A percentile compares a stretch with the other conserved stretches of the same genome.
These are phyloP conservation scores for Houttuynia cordata DNA, from an alignment of 164 flowering plant genomes.

Conservation along the genomic window DNA sequence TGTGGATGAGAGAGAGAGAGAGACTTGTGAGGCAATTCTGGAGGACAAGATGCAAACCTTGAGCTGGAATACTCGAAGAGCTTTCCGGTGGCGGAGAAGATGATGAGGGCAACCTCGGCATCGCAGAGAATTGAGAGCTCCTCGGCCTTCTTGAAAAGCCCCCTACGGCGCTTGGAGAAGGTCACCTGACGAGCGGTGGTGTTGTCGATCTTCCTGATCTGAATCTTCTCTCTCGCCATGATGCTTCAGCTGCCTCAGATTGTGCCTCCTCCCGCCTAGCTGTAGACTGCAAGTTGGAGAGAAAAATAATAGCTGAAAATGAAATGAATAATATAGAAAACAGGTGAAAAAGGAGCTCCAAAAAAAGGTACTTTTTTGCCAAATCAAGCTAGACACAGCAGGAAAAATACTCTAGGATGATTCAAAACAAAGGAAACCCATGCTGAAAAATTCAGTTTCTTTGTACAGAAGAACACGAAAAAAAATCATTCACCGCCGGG, in stretches of 20 bases:
- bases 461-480: not conserved
- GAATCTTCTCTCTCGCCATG: slow-evolving; percentile 52
- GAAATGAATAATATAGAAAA: not conserved
- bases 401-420: not conserved
- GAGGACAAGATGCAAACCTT: slow-evolving; percentile 16
- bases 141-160: slow-evolving; percentile 54
- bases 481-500: not conserved
- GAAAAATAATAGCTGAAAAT: not conserved
- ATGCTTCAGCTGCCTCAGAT: too few relatives aligned
- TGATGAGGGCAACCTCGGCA: slow-evolving; percentile 47
- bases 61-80: slow-evolving; percentile 45
- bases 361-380: slow-evolving; percentile 1
- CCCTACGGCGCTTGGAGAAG: slow-evolving; percentile 55
- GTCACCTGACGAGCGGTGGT: slow-evolving; percentile 51
- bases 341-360: not conserved
- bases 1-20: slow-evolving; percentile 3
- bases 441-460: not conserved
- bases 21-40: not conserved
- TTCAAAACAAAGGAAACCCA: slow-evolving; percentile 3
- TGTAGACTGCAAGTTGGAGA: not conserved
- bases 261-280: slow-evolving; percentile 1
- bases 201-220: slow-evolving; percentile 57
- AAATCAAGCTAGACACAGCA: slow-evolving; percentile 3
- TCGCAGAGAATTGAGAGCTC: slow-evolving; percentile 58
- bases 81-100: slow-evolving; percentile 49